Percentiles rank a stretch among this genome's conserved stretches.
Conservation (phyloP, 2,329 filamentous ascomycete species). For the Phaeomoniella chlamydospora region DNA sequence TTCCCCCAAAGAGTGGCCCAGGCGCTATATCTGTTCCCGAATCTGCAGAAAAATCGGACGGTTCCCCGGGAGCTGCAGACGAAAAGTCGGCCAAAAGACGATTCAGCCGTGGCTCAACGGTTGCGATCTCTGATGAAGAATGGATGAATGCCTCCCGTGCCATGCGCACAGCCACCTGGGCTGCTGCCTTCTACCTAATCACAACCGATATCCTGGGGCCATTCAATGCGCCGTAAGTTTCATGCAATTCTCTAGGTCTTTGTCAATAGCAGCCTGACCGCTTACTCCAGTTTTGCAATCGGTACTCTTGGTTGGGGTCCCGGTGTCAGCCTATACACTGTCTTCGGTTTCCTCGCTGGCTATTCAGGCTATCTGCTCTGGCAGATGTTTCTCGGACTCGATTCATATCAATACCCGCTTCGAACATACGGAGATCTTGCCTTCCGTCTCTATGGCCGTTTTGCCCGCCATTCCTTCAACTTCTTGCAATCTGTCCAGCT, state of each 20-base stretch:
- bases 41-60: background rate
- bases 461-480: constrained; percentile 32
- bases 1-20: background rate
- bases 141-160: constrained; percentile 33
- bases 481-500: constrained; percentile 32
- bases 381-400: constrained; percentile 29
- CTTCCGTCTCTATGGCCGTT: constrained; percentile 31
- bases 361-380: constrained; percentile 35
- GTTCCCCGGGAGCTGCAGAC: background rate
- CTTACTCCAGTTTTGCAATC: constrained; percentile 12
- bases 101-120: background rate
- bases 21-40: background rate
- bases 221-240: constrained; percentile 19
- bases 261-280: constrained; percentile 2
- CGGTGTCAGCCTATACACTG: constrained; percentile 30
- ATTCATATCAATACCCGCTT: constrained; percentile 31
- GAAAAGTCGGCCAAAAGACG: background rate
- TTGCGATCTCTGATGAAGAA: constrained; percentile 22
- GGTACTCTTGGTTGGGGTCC: constrained; percentile 27
- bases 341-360: constrained; percentile 25
- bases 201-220: constrained; percentile 34
- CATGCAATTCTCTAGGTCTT: constrained; percentile 10
- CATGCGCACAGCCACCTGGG: constrained; percentile 28
- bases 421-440: constrained; percentile 34
- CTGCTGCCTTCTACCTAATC: constrained; percentile 34